Percentiles rank a stretch among this genome's conserved stretches.
phyloP scores from a whole-genome alignment of 1,284 basidiomycete genomes.

The Microbotryomycetes sp. region DNA sequence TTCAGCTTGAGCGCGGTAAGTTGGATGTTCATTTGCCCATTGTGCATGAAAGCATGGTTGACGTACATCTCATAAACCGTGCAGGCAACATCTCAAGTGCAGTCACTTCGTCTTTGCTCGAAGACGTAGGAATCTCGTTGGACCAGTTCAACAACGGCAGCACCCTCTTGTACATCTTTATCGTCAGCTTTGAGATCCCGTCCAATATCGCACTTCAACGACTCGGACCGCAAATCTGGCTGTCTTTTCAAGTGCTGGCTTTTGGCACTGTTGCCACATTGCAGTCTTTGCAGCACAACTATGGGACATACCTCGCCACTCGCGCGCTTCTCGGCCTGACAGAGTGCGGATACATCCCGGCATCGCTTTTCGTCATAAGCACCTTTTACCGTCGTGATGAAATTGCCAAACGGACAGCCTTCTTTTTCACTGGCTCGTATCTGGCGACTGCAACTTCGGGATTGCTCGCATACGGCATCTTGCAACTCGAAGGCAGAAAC shows the following conservation, averaged over 20 bases:
- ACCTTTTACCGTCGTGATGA: conserved; percentile 33
- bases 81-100: conserved; percentile 35
- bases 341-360: conserved; percentile 36
- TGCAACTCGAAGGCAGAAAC: conserved; percentile 34
- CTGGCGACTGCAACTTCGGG: conserved; percentile 23
- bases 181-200: conserved; percentile 40
- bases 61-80: neutral
- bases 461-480: conserved; percentile 34
- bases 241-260: conserved; percentile 31
- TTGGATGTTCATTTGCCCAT: too few species aligned
- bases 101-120: conserved; percentile 27
- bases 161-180: conserved; percentile 37
- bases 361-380: conserved; percentile 28
- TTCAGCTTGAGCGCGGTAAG: conserved; percentile 1
- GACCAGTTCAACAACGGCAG: conserved; percentile 39
- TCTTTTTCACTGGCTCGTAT: conserved; percentile 35
- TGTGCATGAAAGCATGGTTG: neutral
- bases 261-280: conserved; percentile 36
- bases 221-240: conserved; percentile 34
- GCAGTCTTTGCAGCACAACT: conserved; percentile 36
- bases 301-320: conserved; percentile 35
- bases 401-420: conserved; percentile 34
- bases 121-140: conserved; percentile 36
- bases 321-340: conserved; percentile 35
- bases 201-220: conserved; percentile 35